Evolutionary conservation across 73 alveolate species (phyloP).

Genomic region (Paramecium primaurelia): DNA sequence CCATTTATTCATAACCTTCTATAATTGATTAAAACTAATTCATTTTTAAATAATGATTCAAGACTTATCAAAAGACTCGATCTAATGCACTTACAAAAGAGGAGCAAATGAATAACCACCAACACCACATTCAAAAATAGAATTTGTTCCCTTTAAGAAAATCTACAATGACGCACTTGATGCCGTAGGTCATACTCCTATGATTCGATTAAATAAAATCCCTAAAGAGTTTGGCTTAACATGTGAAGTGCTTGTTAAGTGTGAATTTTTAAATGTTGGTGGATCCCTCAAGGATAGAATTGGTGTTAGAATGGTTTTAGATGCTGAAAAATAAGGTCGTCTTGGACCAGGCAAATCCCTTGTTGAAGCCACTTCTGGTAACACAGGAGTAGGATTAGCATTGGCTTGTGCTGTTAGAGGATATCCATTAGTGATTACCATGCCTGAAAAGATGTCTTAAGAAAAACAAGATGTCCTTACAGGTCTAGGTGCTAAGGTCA

Average conservation of each 20-base stretch:
- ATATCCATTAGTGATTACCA: constrained; percentile 81
- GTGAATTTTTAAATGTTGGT: constrained; percentile 95
- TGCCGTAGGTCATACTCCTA: constrained; percentile 93
- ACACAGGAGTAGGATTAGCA: constrained; percentile 99
- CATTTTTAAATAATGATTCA: constrained; percentile 6
- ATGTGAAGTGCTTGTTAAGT: constrained; percentile 90
- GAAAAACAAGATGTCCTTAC: constrained; percentile 96
- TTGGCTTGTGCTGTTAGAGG: constrained; percentile 98
- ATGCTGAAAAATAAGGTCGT: constrained; percentile 90
- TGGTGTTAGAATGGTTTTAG: constrained; percentile 94
- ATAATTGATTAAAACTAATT: neutral
- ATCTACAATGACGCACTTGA: constrained; percentile 63
- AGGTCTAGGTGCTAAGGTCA: constrained; percentile 98
- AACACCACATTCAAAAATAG: constrained; percentile 17
- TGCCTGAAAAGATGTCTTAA: constrained; percentile 96
- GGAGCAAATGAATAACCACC: neutral
- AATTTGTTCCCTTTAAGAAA: constrained; percentile 37
- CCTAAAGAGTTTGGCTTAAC: constrained; percentile 82
- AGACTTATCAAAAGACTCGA: constrained; percentile 28
- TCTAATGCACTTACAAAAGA: constrained; percentile 18
- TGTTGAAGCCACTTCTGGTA: constrained; percentile 99
- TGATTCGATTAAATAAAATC: constrained; percentile 88
- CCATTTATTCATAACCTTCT: neutral
- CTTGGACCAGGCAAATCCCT: constrained; percentile 89
- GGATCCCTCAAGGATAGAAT: constrained; percentile 98